Conservation (phyloP, 441 rosid genomes). For the Gossypium gossypioides region DNA sequence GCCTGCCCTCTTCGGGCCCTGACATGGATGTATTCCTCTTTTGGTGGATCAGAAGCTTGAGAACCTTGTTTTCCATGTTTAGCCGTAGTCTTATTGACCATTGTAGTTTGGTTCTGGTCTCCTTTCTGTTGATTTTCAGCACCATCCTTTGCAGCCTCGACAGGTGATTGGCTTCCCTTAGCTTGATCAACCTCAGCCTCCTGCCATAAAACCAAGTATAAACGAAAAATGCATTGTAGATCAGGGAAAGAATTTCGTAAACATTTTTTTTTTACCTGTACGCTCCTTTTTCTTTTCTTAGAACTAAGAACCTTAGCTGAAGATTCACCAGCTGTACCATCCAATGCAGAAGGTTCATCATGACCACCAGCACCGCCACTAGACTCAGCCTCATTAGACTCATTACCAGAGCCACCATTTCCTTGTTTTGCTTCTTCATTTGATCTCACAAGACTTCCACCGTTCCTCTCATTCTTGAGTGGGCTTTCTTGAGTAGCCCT, state of each 20-base stretch:
- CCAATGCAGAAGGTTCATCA: slow-evolving; percentile 38
- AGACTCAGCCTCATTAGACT: slow-evolving; percentile 75
- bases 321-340: slow-evolving; percentile 39
- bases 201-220: slow-evolving; percentile 26
- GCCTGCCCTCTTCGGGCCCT: slow-evolving; percentile 99
- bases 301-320: slow-evolving; percentile 42
- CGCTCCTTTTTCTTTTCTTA: slow-evolving; percentile 71
- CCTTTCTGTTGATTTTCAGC: slow-evolving; percentile 43
- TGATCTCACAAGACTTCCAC: slow-evolving; percentile 40
- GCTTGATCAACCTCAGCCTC: slow-evolving; percentile 38
- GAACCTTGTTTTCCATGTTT: slow-evolving; percentile 63
- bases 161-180: slow-evolving; percentile 37
- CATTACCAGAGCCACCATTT: slow-evolving; percentile 58
- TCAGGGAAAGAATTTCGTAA: neutral
- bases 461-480: slow-evolving; percentile 35
- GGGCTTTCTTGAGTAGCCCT: slow-evolving; percentile 32
- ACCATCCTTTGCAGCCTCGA: slow-evolving; percentile 39
- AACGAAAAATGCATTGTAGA: neutral
- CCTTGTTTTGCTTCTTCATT: slow-evolving; percentile 52
- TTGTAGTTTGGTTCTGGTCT: slow-evolving; percentile 46
- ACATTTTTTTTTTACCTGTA: slow-evolving; percentile 35
- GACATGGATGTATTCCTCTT: slow-evolving; percentile 91
- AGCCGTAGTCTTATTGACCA: slow-evolving; percentile 40
- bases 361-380: slow-evolving; percentile 52
- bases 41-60: slow-evolving; percentile 65